These are phyloP conservation scores for Gardenia jasminoides DNA, from an alignment of 257 asterid genomes.

Conservation along the genomic window DNA sequence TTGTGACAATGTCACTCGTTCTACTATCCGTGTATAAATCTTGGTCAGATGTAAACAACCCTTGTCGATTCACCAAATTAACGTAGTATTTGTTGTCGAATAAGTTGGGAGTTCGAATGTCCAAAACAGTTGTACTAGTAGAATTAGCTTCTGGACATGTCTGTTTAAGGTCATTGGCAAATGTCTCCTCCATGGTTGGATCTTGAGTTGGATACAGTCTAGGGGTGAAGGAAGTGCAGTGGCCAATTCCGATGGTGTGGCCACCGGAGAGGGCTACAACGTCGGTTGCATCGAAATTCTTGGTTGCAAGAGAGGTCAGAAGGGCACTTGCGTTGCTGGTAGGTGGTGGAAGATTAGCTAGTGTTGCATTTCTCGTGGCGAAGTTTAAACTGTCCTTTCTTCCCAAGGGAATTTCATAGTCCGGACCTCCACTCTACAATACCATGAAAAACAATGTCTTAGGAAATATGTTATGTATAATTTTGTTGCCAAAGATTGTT, in stretches of 20 bases:
- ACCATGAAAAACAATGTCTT: not conserved
- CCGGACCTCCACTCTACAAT: conserved; percentile 64
- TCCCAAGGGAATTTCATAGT: conserved; percentile 58
- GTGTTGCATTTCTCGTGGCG: conserved; percentile 41
- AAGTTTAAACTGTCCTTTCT: conserved; percentile 52
- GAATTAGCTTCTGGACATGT: conserved; percentile 47
- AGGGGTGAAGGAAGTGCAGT: conserved; percentile 54
- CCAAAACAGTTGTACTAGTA: conserved; percentile 49
- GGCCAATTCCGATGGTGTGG: conserved; percentile 70
- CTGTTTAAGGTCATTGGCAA: conserved; percentile 45
- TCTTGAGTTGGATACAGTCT: conserved; percentile 75
- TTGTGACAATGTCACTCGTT: conserved; percentile 48
- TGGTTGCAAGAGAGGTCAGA: conserved; percentile 43
- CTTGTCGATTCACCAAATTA: conserved; percentile 69
- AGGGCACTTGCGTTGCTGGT: conserved; percentile 45
- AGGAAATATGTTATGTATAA: no score
- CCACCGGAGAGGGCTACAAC: conserved; percentile 78
- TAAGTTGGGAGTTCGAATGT: conserved; percentile 45
- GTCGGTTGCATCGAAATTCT: conserved; percentile 55
- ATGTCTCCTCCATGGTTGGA: conserved; percentile 52
- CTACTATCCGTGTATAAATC: conserved; percentile 60
- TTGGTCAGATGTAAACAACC: conserved; percentile 71
- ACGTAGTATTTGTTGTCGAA: conserved; percentile 68
- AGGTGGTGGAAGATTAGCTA: conserved; percentile 62
- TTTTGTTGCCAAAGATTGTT: no score